Base-by-base conservation (phyloP, 768 basidiomycete genomes). In the Mycena pura region DNA sequence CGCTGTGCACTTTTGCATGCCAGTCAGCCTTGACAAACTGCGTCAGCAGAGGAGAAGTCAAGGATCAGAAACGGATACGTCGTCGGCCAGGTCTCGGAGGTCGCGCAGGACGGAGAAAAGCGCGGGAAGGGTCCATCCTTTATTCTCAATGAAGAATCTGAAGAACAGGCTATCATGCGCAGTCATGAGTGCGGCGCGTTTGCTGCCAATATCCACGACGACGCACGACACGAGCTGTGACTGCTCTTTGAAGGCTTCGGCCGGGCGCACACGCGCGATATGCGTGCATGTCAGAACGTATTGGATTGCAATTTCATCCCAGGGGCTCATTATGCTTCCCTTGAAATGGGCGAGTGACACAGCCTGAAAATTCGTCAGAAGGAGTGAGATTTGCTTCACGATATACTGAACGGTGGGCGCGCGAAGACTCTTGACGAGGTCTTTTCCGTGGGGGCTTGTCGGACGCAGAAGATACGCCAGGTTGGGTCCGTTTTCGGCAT, bases 301-400 rank as follows among this genome's bases (percentile, higher is more conserved):
- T 70, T 91, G 88, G 47, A 93, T 85, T 8, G 90, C 86, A 66
- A 95, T 89, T 51, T 94, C 93, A 62, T 93, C 92, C 92, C 93
- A 95, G 6, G 93, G 93, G 45, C 74, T 77, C 55, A 84, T 81
- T 70, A 94, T 84, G 54, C 82, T 82, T 10, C 86, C 89, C 67
- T 87, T 81, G 68, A 89, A 91, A 32, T 66, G 69, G 38, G 73
- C 74, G 52, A 85, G 70, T 15, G 74, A 74, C 22, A 70, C 68
- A 46, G 50, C 54, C 65, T 69, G 38, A 15, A 31, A 61, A 61
- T 40, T 44, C 53, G 17, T 56, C 28, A 53, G 41, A 19, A 22
- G 36, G 13, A 36, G 39, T 22, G 40, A 28, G 41, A 6, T 34
- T 25, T 32, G 21, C 66, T 53, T 10, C 50, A 58, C 68, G 65